phyloP scores from a whole-genome alignment of 345 rosid species.

The Populus pruinosa region DNA sequence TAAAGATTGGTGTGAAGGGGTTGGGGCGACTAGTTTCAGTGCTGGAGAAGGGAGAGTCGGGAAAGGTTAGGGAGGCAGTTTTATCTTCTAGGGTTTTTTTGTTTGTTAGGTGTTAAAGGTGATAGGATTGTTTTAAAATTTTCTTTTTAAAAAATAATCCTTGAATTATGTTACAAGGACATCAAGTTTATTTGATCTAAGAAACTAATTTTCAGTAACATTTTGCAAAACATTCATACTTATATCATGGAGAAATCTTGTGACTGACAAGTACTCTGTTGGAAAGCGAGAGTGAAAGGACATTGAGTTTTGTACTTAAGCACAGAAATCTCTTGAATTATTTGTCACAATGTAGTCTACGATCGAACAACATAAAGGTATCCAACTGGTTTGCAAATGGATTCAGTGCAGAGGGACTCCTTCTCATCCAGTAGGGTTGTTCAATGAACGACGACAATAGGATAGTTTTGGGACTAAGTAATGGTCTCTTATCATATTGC shows the following conservation, averaged over 20 bases:
- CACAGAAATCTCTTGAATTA: conserved; percentile 4
- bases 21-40: too few species aligned
- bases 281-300: background rate
- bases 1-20: too few species aligned
- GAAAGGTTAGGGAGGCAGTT: too few species aligned
- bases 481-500: conserved; percentile 44
- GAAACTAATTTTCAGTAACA: background rate
- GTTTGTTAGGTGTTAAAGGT: too few species aligned
- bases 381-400: conserved; percentile 18
- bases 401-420: conserved; percentile 50
- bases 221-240: background rate
- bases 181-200: background rate
- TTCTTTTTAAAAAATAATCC: background rate
- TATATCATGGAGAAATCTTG: background rate
- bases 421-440: conserved; percentile 34
- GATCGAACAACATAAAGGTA: conserved; percentile 23
- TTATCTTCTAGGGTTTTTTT: too few species aligned
- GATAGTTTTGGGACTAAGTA: background rate
- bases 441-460: conserved; percentile 14
- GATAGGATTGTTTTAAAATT: too few species aligned
- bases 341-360: background rate
- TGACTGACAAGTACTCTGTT: background rate
- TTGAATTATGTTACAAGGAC: background rate
- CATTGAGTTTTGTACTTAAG: background rate
- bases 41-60: too few species aligned